Base-by-base conservation (phyloP, 2,329 filamentous ascomycete genomes). In the Exophiala sp. region DNA sequence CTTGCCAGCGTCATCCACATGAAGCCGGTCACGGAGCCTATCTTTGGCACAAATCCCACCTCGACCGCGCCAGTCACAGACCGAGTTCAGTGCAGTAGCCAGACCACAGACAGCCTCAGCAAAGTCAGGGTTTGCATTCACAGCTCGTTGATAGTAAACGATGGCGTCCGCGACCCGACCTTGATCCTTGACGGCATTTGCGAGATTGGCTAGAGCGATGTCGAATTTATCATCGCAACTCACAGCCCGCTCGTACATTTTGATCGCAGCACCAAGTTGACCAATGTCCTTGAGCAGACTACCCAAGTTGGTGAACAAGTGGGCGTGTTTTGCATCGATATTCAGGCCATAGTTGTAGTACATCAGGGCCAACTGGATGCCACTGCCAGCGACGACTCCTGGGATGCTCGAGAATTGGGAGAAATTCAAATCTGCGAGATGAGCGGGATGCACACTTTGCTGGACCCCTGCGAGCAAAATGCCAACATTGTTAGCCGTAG, bases 131-230 rank as follows among this genome's bases (percentile, higher is more conserved):
- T 93, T 98, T n/a, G 90, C 82, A 27, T 79, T 77, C 8, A 98
- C 91, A 32, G 93, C 93, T 57, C 90, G 81, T 62, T 82, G 87
- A 71, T 98, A 98, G 66, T 94, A 97, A 21, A 74, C 72, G 52
- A 98, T 97, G 1, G 93, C 93, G 65, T 98, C 93, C 49, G 82
- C 86, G 58, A 97, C 88, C 37, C 87, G 82, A 2, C 93, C 93
- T 60, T 94, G 88, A 66, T 98, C 93, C 67, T 98, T 98, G 58
- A 98, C 90, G 7, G 93, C 93, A 66, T 98, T 98, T 48, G 93
- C 93, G 18, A 98, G 76, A 63, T 98, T 98, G 2, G 93, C 95
- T 48, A 98, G 73, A 27, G 93, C 93, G 63, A 98, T 98, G 63
- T 98, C 93, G 63, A 98, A 98, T 19, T 83, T 87, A n/a, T 82